These are phyloP conservation scores for Trichothecium sympodiale DNA, from an alignment of 2,329 filamentous ascomycete genomes.

Conservation along the genomic window DNA sequence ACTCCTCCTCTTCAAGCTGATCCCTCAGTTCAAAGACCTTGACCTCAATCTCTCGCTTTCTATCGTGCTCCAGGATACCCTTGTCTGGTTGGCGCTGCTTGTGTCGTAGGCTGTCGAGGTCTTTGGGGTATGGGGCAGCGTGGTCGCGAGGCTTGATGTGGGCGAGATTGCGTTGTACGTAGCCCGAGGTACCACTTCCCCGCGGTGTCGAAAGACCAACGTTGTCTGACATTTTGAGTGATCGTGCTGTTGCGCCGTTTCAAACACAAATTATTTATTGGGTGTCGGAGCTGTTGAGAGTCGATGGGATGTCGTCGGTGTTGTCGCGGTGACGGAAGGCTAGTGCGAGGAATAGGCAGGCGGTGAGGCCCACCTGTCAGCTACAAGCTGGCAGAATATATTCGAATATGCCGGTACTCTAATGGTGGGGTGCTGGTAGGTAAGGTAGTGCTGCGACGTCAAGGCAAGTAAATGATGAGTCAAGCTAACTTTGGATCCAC, in stretches of 20 bases:
- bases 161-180: slow-evolving; percentile 92
- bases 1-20: slow-evolving; percentile 83
- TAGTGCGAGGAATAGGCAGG: neutral
- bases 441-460: too few species aligned
- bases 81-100: slow-evolving; percentile 76
- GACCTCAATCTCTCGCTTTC: slow-evolving; percentile 82
- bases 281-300: too few species aligned
- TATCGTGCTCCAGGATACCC: slow-evolving; percentile 88
- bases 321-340: neutral
- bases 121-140: slow-evolving; percentile 62
- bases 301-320: neutral
- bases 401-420: too few species aligned
- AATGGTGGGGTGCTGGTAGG: too few species aligned
- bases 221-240: slow-evolving; percentile 75
- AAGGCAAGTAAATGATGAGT: too few species aligned
- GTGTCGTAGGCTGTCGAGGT: slow-evolving; percentile 59
- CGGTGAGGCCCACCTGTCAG: slow-evolving; percentile 3
- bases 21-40: slow-evolving; percentile 87
- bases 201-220: slow-evolving; percentile 91
- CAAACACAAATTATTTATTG: neutral
- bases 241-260: neutral
- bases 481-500: too few species aligned
- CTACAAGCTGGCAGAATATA: too few species aligned
- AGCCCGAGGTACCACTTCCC: slow-evolving; percentile 91
- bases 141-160: slow-evolving; percentile 77